Conservation (phyloP, 306 rosid genomes). For the Crataegus laevigata region DNA sequence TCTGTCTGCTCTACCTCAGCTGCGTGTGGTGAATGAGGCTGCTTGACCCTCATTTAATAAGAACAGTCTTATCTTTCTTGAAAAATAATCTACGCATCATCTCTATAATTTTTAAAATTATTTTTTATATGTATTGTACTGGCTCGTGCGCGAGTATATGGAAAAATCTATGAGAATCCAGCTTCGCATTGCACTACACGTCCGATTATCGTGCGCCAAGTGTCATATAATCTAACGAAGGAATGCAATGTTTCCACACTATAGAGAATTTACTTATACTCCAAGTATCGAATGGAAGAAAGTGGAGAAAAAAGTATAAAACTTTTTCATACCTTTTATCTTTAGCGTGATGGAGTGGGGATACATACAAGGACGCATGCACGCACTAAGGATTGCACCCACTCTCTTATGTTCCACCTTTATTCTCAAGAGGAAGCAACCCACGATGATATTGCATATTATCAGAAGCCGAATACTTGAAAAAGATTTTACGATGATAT, state of each 20-base stretch:
- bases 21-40: no score
- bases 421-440: neutral
- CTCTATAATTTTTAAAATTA: no score
- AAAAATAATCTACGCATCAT: no score
- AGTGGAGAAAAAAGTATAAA: no score
- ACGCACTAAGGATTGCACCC: no score
- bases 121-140: neutral
- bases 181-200: no score
- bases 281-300: neutral
- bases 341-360: neutral
- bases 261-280: neutral
- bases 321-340: neutral
- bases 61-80: accelerated
- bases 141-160: no score
- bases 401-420: neutral
- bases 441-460: neutral
- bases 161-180: no score
- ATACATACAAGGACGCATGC: no score
- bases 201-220: neutral
- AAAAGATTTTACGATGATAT: no score
- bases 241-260: neutral
- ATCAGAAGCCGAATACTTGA: neutral
- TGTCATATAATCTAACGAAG: neutral
- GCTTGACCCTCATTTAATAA: no score
- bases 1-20: no score